Conservation (phyloP, 495 filamentous ascomycete genomes). For the Tuber magnatum region DNA sequence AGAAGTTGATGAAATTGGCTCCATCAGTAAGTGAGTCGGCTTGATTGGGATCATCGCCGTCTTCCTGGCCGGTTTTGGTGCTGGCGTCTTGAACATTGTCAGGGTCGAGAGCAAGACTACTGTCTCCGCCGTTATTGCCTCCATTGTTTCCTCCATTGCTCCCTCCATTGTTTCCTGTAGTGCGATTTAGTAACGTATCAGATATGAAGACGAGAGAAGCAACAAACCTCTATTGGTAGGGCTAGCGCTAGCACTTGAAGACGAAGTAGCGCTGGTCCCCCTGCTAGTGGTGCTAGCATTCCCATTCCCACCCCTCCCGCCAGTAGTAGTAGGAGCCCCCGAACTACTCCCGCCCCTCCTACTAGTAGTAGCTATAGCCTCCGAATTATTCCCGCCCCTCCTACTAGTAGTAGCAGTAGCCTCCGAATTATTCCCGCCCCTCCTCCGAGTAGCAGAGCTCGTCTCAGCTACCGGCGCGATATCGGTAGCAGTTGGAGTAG, state of each 20-base stretch:
- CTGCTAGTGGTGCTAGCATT: conserved; percentile 2
- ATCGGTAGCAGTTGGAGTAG: neutral
- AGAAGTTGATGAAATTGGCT: conserved; percentile 64
- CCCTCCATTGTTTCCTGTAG: neutral
- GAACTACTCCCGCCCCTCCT: neutral
- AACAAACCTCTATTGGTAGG: neutral
- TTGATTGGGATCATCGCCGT: conserved; percentile 19
- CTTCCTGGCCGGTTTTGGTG: conserved; percentile 23
- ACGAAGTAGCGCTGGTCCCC: neutral
- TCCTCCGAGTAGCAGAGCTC: neutral
- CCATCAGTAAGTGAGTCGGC: conserved; percentile 41
- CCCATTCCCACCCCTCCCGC: conserved; percentile 23
- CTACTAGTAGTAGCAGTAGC: neutral
- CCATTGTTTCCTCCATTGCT: conserved; percentile 14
- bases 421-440: neutral
- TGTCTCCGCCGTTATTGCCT: conserved; percentile 8
- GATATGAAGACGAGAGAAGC: neutral
- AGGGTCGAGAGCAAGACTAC: conserved; percentile 21
- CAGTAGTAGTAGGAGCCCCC: conserved; percentile 32
- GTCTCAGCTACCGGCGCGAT: neutral
- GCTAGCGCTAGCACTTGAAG: conserved; percentile 1
- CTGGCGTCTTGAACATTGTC: conserved; percentile 28
- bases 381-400: neutral
- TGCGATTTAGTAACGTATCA: neutral
- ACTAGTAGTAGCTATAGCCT: conserved; percentile 34